These are phyloP conservation scores for Urostyla sp. DNA, from an alignment of 73 alveolate genomes.

Conservation along the genomic window DNA sequence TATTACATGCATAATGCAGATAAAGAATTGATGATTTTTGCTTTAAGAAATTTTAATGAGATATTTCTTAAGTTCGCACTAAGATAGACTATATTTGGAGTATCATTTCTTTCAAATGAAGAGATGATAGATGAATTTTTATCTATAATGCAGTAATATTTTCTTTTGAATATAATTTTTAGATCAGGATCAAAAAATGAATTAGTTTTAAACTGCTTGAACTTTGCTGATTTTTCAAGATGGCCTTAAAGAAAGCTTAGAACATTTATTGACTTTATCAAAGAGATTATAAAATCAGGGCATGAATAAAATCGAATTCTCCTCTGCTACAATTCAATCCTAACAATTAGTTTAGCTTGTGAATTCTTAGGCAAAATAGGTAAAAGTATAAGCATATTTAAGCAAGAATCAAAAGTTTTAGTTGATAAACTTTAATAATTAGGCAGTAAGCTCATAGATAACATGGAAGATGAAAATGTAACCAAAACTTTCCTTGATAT, in stretches of 20 bases:
- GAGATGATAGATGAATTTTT: conserved; percentile 44
- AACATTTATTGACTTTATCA: conserved; percentile 33
- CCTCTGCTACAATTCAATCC: conserved; percentile 52
- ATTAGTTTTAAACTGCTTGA: conserved; percentile 49
- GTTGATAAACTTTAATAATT: background rate
- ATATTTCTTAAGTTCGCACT: conserved; percentile 55
- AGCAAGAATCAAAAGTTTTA: conserved; percentile 21
- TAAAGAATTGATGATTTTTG: conserved; percentile 39
- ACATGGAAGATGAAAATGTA: conserved; percentile 46
- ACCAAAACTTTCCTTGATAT: conserved; percentile 19
- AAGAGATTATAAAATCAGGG: conserved; percentile 12
- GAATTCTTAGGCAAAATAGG: conserved; percentile 64
- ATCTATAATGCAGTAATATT: conserved; percentile 7
- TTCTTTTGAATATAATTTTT: background rate
- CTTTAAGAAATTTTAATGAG: conserved; percentile 58
- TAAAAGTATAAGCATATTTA: conserved; percentile 48
- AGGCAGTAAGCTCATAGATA: conserved; percentile 21
- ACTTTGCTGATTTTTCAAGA: conserved; percentile 61
- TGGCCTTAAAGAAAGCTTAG: conserved; percentile 64
- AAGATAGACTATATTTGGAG: conserved; percentile 39
- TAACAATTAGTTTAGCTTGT: conserved; percentile 49
- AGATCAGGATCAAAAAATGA: conserved; percentile 57
- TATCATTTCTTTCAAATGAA: conserved; percentile 3
- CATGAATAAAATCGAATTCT: conserved; percentile 54
- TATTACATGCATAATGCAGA: conserved; percentile 23